Conservation (phyloP, 176 grass and related monocot genomes). For the Zoysia japonica region DNA sequence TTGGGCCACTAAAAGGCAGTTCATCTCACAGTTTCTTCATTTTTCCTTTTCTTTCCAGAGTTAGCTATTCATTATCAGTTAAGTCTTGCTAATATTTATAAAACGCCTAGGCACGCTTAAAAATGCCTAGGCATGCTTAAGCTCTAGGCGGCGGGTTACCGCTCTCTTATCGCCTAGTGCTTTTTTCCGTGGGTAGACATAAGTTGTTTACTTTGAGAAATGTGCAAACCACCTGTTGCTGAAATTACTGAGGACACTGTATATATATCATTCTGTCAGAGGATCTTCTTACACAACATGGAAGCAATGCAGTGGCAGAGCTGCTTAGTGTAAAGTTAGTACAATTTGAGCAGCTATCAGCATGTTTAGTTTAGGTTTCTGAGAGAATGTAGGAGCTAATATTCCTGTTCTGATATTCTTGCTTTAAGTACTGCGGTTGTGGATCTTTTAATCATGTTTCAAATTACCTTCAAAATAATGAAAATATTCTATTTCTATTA, state of each 20-base stretch:
- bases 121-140: too few species aligned
- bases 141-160: too few species aligned
- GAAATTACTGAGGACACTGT: neutral
- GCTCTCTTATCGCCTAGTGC: too few species aligned
- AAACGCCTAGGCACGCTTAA: too few species aligned
- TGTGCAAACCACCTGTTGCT: neutral
- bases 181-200: neutral
- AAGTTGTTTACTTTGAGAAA: slow-evolving; percentile 13
- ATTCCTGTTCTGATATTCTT: neutral
- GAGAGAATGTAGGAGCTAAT: slow-evolving; percentile 14
- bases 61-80: too few species aligned
- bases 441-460: neutral
- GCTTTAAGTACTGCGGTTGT: neutral
- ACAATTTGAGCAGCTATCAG: neutral
- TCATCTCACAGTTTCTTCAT: too few species aligned
- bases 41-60: too few species aligned
- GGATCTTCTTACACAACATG: neutral
- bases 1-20: too few species aligned
- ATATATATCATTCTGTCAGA: neutral
- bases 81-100: too few species aligned
- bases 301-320: neutral
- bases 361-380: slow-evolving; percentile 4
- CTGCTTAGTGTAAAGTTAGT: neutral
- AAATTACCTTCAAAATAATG: slow-evolving; percentile 11
- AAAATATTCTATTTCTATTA: slow-evolving; percentile 3